Base-by-base conservation (phyloP, 805 yeast species). In the Kodamaea hsintzibuensis region DNA sequence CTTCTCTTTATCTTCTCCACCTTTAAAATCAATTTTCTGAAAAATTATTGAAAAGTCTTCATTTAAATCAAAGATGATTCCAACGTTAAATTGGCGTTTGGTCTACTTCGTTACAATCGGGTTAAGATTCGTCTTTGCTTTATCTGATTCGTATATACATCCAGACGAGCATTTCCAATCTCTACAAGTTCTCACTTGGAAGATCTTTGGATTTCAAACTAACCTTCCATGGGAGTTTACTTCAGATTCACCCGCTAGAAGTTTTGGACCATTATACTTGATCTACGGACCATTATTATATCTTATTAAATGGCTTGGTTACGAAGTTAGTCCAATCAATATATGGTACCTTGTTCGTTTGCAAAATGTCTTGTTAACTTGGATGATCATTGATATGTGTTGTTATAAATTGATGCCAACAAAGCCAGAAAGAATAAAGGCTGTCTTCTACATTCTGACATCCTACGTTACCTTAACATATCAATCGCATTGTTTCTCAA, bases 121-220 rank as follows among this genome's bases (percentile, higher is more conserved):
- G 0, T 60, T 82, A 25, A 66, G 90, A 50, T 70, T 87, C 18
- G 71, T 80, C 22, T 72, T 90, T 45, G 84, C 88, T 0, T 65
- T 88, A 1, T 83, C 87, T 52, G 79, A 87, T 30, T 89, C 97
- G 0, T 95, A 96, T 65, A 85, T 95, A 47, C 99, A 96, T 61
- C 99, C 99, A 0, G 99, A 95, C 75, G 99, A 95, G 72, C 97
- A 92, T 67, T 89, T 90, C 67, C 99, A 96, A 67, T 82, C 86
- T n/a, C 81, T 96, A 47, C 96, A 91, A 66, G 86, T 88, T 0
- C 63, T 93, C 19, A 77, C 85, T 10, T 66, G 69, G 61, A 66
- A 68, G 62, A 60, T 80, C 22, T 74, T 84, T 66, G 79, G 74
- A 66, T 54, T 69, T 75, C 25, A 75, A 70, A 66, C 71, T 7